Evolutionary conservation across 495 filamentous ascomycete species (phyloP), one percentile per base, ranked within the genome.

Genomic region (Podospora comata): DNA sequence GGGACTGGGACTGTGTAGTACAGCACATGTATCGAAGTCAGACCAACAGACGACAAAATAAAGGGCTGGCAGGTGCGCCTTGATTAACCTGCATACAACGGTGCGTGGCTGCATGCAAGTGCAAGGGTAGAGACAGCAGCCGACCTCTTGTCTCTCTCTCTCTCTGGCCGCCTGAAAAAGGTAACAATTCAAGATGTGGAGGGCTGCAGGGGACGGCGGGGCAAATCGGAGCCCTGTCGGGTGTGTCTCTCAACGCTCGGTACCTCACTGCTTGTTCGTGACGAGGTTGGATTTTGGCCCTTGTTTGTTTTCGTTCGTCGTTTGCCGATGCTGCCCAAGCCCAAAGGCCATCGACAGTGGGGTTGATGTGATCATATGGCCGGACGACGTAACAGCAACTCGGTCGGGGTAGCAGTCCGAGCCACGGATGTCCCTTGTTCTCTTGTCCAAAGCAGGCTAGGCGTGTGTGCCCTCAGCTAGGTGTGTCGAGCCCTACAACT

Each of bases 31-130:
- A 23, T 48, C 39, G 13, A 48, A 48, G 55, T 19, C n/a, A 58
- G 55, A 58, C 55, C 15, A 13, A 58, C 55, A 15, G 2, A 58
- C 55, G 18, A n/a, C 55, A 58, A 58, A 58, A 58, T 18, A 48
- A 2, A 11, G 39, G 39, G 15, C 39, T 48, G 55, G 9, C 11
- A 58, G 55, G 39, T 20, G n/a, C 18, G n/a, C n/a, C 55, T 58
- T 58, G 55, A 58, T 58, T 58, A 58, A 58, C 55, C 55, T 58
- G 55, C 55, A 58, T 58, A 19, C 55, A 58, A 20, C 39, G 39
- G 9, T 48, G 39, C 39, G 13, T 39, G 34, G 34, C 34, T 39
- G 34, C 34, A 39, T 23, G 23, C 1, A 23, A 23, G 23, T 39
- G 2, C 34, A 39, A 39, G 34, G 34, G 34, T n/a, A 18, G 9